Base-by-base conservation (phyloP, 2,329 filamentous ascomycete species). In the Fusarium sublunatum region DNA sequence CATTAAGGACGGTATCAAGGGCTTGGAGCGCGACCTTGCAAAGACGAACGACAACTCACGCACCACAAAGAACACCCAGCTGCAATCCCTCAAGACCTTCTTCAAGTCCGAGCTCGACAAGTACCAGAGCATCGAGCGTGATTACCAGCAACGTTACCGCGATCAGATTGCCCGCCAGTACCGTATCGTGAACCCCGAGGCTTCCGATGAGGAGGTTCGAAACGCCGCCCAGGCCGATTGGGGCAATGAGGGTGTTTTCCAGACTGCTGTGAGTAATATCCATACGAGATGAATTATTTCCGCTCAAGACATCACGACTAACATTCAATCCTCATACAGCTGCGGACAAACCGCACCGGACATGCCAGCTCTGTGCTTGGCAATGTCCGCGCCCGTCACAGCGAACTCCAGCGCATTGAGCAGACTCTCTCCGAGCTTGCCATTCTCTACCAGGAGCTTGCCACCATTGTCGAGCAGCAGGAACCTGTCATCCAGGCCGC, bases 161-260 rank as follows among this genome's bases (percentile, higher is more conserved):
- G 89, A 93, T 64, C 90, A 92, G 75, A 92, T 94, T 73, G 86
- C 87, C 56, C 85, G 91, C 70, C 91, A 95, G 77, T 93, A 91
- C 77, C 83, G 87, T 53, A 93, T 94, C 72, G 90, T 92, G 67
- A 92, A 93, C 74, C 91, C 91, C 47, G 88, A 92, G 40, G 91
- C 91, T n/a, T 85, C 84, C 44, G 90, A 93, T 58, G 80, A 84
- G 2, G 89, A 94, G 76, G 88, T 93, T 3, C 79, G 83, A 44
- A 81, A 91, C 74, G 90, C 90, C 4, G 81, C 87, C 24, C 82
- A 91, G 67, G 81, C 86, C 50, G 88, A 93, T 73, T 91, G 90
- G 88, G 87, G 88, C 50, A 86, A 91, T 57, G 89, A 93, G 78
- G 89, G 90, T 70, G 88, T 95, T 52, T 95, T 94, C 80, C 89